These are phyloP conservation scores for Xylariaceae sp. DNA, from an alignment of 2,329 filamentous ascomycete species.

Conservation along the genomic window DNA sequence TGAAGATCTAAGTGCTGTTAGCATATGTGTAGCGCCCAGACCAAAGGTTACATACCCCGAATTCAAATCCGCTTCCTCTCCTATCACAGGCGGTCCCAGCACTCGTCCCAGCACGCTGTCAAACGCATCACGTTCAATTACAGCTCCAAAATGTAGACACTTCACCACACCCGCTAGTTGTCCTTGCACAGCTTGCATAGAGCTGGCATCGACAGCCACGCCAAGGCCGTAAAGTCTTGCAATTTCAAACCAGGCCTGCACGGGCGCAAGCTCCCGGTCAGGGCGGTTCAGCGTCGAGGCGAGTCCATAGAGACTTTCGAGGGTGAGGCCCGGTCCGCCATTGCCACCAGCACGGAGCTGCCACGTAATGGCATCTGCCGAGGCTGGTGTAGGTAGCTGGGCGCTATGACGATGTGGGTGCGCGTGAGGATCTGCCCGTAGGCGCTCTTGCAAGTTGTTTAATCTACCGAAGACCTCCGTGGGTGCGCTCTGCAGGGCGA, in stretches of 20 bases:
- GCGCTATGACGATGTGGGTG: neutral
- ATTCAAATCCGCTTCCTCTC: too few relatives aligned
- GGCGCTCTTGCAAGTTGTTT: constrained; percentile 1
- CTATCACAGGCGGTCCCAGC: neutral
- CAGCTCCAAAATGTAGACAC: constrained; percentile 45
- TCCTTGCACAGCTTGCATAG: constrained; percentile 34
- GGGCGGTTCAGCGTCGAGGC: constrained; percentile 40
- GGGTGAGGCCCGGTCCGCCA: constrained; percentile 28
- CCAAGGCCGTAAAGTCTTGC: constrained; percentile 35
- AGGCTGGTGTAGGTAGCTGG: neutral
- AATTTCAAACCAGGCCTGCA: constrained; percentile 54
- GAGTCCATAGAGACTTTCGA: constrained; percentile 40
- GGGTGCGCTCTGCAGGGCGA: constrained; percentile 21
- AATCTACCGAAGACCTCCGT: constrained; percentile 4
- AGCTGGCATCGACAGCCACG: constrained; percentile 29
- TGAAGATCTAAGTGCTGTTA: too few relatives aligned
- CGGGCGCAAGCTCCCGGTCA: constrained; percentile 42
- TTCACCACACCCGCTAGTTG: constrained; percentile 40
- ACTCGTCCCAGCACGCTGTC: constrained; percentile 41
- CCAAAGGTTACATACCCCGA: too few relatives aligned
- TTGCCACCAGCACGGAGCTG: neutral
- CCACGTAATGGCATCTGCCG: neutral
- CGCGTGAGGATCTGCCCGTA: neutral
- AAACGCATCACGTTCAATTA: constrained; percentile 41
- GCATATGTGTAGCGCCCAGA: too few relatives aligned